Conservation (phyloP, 441 rosid species). For the Dalechampia spathulata region DNA sequence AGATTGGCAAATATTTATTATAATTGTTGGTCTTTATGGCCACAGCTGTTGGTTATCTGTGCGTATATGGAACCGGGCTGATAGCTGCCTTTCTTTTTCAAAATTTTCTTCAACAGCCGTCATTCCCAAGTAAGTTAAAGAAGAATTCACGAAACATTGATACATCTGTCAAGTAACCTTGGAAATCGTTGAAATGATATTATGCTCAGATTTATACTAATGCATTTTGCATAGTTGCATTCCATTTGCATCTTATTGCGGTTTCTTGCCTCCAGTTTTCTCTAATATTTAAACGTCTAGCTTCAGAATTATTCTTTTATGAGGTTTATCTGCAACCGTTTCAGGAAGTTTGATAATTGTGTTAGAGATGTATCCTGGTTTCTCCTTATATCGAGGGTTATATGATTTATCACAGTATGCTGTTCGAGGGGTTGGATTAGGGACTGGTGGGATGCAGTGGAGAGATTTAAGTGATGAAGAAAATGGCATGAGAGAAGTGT, state of each 20-base stretch:
- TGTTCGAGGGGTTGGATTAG: conserved; percentile 34
- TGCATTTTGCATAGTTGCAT: neutral
- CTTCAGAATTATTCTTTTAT: conserved; percentile 6
- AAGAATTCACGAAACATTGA: neutral
- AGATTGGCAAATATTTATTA: conserved; percentile 3
- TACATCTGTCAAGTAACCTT: neutral
- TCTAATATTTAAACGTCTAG: neutral
- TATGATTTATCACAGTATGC: conserved; percentile 72
- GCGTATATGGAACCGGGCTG: conserved; percentile 79
- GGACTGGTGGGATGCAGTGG: conserved; percentile 75
- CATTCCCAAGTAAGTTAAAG: conserved; percentile 63
- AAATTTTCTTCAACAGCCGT: conserved; percentile 49
- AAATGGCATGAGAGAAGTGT: conserved; percentile 66
- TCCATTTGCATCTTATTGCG: neutral
- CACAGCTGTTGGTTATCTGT: conserved; percentile 62
- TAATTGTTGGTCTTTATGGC: conserved; percentile 16
- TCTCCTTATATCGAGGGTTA: conserved; percentile 75
- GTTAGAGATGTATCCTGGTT: conserved; percentile 87
- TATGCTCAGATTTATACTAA: neutral
- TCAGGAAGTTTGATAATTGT: conserved; percentile 57
- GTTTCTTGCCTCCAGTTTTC: neutral
- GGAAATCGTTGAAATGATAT: no score
- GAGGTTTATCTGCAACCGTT: no score
- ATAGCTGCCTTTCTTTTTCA: conserved; percentile 68
- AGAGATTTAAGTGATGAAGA: conserved; percentile 36